Conservation (phyloP, 768 basidiomycete genomes). For the Tephrocybe sp. region DNA sequence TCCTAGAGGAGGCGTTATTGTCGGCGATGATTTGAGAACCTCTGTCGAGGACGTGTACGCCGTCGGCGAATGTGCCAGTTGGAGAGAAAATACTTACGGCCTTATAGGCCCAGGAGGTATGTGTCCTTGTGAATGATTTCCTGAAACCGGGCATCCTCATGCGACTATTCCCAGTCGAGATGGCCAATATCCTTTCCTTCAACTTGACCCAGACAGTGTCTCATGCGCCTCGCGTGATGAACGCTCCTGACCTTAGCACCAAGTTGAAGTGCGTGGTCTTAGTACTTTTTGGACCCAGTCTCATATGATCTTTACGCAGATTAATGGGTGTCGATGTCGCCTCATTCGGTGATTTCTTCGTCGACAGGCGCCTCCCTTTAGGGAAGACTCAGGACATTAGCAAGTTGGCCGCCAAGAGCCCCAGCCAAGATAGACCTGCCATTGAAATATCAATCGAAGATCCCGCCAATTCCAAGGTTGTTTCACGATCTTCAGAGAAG, state of each 20-base stretch:
- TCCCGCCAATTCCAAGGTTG: background rate
- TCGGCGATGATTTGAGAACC: conserved; percentile 58
- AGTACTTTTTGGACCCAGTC: background rate
- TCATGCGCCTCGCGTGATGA: conserved; percentile 39
- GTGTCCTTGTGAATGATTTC: background rate
- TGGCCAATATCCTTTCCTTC: conserved; percentile 75
- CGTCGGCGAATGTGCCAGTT: conserved; percentile 76
- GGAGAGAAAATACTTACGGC: conserved; percentile 69
- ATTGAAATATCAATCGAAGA: conserved; percentile 8
- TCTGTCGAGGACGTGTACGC: conserved; percentile 63
- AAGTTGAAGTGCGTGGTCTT: conserved; percentile 47
- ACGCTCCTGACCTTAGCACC: conserved; percentile 66
- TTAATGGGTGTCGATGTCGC: conserved; percentile 51
- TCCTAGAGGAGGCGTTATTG: conserved; percentile 54
- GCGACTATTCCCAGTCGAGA: conserved; percentile 39
- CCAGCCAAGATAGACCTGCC: background rate
- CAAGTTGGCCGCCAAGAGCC: background rate
- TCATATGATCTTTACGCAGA: background rate
- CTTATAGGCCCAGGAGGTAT: conserved; percentile 66
- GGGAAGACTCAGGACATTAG: background rate
- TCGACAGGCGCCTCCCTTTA: conserved; percentile 38
- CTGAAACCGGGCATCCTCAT: background rate
- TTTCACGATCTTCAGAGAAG: background rate
- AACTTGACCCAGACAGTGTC: conserved; percentile 59
- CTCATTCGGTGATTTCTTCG: conserved; percentile 74